Base-by-base conservation (phyloP, 805 yeast species). In the Yarrowia osloensis region DNA sequence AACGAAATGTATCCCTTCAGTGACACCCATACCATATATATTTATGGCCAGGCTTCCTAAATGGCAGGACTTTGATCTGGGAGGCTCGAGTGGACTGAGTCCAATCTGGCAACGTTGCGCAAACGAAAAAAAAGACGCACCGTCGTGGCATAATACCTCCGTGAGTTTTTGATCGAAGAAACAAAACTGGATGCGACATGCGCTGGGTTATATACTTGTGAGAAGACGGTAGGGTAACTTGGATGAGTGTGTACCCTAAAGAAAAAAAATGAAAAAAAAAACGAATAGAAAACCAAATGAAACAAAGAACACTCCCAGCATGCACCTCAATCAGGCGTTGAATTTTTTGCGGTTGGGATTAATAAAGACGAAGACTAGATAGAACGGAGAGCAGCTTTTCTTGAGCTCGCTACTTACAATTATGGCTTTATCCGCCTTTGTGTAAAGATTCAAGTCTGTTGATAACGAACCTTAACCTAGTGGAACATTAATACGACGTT, bases 121-220 rank as follows among this genome's bases (percentile, higher is more conserved):
- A 26, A 39, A 40, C 35, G 42, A 57, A 40, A 57, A 26, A n/a
- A n/a, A 57, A 26, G 49, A 37, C 63, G 63, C 37, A 57, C 63
- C 63, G 63, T 57, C 63, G 63, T 57, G 63, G 63, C 63, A 57
- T 57, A 57, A 57, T 57, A 40, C 63, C 63, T 57, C 63, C 63
- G 63, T 57, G 63, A 57, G 63, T 57, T 57, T 57, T 57, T 57
- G 63, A 57, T 57, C 63, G 42, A 57, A 57, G 63, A 57, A 40
- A 5, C 29, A 57, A 40, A 57, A 39, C 40, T 54, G 63, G 63
- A 39, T 57, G 63, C 63, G 61, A 54, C 31, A 17, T 17, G 22
- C 44, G 15, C 33, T 5, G 12, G 44, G 9, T 12, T 54, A 54
- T 54, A 54, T 54, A 54, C 40, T 33, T 11, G n/a, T n/a, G 29